Conservation (phyloP, 305 asterid genomes). For the Ilex paraguariensis region DNA sequence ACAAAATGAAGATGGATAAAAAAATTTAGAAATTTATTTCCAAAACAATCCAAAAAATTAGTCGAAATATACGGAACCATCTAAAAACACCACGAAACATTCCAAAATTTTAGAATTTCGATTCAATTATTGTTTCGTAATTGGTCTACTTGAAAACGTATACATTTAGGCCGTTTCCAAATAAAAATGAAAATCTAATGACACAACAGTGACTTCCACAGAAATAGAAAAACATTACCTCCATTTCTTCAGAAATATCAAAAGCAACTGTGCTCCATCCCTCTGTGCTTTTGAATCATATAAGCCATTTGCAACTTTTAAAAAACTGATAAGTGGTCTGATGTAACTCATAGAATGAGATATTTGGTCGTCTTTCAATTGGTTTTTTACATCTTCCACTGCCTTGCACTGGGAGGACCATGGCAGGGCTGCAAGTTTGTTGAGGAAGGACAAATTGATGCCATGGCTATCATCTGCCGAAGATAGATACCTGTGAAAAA, state of each 20-base stretch:
- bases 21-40: too few species aligned
- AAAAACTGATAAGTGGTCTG: neutral
- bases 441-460: neutral
- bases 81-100: too few species aligned
- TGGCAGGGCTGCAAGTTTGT: neutral
- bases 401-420: neutral
- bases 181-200: neutral
- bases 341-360: neutral
- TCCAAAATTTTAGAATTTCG: too few species aligned
- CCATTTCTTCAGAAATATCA: neutral
- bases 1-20: too few species aligned
- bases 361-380: neutral
- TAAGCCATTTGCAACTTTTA: neutral
- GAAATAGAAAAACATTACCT: neutral
- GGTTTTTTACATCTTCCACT: conserved; percentile 1
- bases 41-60: too few species aligned
- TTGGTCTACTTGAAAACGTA: too few species aligned
- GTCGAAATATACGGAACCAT: too few species aligned
- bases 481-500: neutral
- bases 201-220: neutral
- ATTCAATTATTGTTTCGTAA: too few species aligned
- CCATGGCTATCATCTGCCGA: neutral
- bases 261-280: conserved; percentile 1
- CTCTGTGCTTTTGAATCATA: neutral
- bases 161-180: too few species aligned